Evolutionary conservation across 73 alveolate genomes (phyloP), one percentile per base, ranked within the genome.

Genomic region (Diophrys appendiculata): DNA sequence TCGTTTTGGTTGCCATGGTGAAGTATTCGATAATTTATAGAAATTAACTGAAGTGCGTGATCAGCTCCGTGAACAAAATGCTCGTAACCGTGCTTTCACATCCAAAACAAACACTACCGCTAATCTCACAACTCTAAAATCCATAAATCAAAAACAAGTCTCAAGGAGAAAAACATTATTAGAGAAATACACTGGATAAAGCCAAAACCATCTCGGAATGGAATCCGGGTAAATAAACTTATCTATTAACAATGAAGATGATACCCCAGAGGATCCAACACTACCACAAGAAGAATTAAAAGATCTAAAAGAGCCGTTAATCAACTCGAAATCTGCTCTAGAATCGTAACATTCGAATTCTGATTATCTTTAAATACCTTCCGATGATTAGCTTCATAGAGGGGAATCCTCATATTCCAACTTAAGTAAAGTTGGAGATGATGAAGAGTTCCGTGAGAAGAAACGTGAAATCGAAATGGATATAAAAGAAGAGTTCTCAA

Each of bases 1-100:
- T 34, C 30, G 35, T 5, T 70, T 70, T 33, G 78, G 78, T 1
- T 70, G 35, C 23, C 65, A 29, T 1, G 78, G 78, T 5, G 30
- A 35, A 11, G 35, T 31, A 26, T 33, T 29, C 28, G 78, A 70
- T 29, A 31, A 35, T 0, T 33, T 31, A 2, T 8, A 70, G 35
- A 28, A 28, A 2, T 25, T 11, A 33, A n/a, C 5, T 43, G 60
- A 43, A 43, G 18, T 43, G 60, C 60, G 60, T 11, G 18, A 67
- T 2, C 30, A 2, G 52, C 18, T 27, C 52, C 30, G 34, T 27
- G 75, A 27, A 29, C 70, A 29, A 25, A 31, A 56, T 2, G 27
- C 70, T 13, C 33, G n/a, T 1, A 56, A 56, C n/a, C 70, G 27
- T 25, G 70, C 70, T 56, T 56, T 13, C 33, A 56, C 2, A 56